phyloP scores from a whole-genome alignment of 2,329 filamentous ascomycete species.

The Alternaria ventricosa region DNA sequence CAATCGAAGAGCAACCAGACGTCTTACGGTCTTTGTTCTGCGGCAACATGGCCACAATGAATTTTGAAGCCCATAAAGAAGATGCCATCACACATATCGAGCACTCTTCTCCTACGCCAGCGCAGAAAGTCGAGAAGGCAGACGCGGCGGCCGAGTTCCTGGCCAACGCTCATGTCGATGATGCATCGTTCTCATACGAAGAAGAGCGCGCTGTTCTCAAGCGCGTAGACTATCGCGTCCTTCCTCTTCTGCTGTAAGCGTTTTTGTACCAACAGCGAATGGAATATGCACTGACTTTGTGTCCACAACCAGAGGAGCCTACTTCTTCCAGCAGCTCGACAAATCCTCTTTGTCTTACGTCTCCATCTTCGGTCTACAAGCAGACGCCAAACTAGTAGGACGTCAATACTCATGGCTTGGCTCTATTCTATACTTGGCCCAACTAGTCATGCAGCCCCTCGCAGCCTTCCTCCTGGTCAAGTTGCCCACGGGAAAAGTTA shows the following conservation, averaged over 20 bases:
- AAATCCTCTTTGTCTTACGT: constrained; percentile 54
- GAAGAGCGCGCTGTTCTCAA: constrained; percentile 60
- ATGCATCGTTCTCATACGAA: constrained; percentile 54
- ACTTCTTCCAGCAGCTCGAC: constrained; percentile 66
- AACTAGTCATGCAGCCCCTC: constrained; percentile 60
- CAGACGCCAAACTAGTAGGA: constrained; percentile 57
- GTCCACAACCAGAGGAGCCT: constrained; percentile 50
- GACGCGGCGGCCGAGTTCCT: constrained; percentile 58
- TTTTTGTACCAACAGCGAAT: neutral
- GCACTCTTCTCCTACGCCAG: constrained; percentile 1
- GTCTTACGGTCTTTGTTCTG: neutral
- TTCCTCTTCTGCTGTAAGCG: constrained; percentile 58
- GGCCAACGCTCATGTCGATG: constrained; percentile 46
- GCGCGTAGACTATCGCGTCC: constrained; percentile 57
- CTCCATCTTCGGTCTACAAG: constrained; percentile 58
- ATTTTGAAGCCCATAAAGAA: constrained; percentile 10
- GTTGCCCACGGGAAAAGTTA: constrained; percentile 65
- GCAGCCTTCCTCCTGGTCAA: constrained; percentile 63
- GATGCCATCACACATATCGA: constrained; percentile 26
- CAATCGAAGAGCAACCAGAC: neutral
- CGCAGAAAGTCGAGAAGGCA: constrained; percentile 7
- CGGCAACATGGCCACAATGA: constrained; percentile 9
- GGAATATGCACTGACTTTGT: neutral
- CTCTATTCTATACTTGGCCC: constrained; percentile 65
- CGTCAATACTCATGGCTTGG: constrained; percentile 65